Base-by-base conservation (phyloP, 2,329 filamentous ascomycete species). In the Orbilia quercus region DNA sequence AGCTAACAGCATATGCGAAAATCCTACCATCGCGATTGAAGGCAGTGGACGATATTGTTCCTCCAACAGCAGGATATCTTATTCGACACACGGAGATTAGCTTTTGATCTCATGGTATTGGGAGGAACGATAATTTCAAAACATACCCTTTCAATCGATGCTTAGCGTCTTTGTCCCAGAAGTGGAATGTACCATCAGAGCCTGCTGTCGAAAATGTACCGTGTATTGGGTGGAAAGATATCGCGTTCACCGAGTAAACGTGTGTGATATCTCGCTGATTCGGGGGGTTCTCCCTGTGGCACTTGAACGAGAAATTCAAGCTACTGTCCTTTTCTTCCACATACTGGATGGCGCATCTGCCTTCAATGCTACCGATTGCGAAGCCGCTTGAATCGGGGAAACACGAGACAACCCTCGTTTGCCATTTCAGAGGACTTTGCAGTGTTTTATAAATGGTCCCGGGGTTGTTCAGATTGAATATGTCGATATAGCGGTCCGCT, bases 161-260 rank as follows among this genome's bases (percentile, higher is more conserved):
- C 82, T 95, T 95, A 71, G 91, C 91, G 78, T 94, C 90, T 83
- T 93, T 93, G 79, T 99, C 95, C 91, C 91, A 95, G 85, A 94
- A 95, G 83, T 95, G 91, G 84, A 98, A 99, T 0, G 95, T 97
- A 62, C 95, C 95, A 81, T 99, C 95, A 34, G 89, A 91, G 63
- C 95, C 95, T 51, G 95, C 92, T 1, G 95, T 99, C 82, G 91
- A 96, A 84, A 99, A 99, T n/a, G 95, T 99, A 79, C 95, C 95
- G 81, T 97, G 93, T 11, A 91, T 85, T 0, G 95, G 95, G 82
- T 99, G 95, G 88, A 98, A 98, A 22, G 91, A 96, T 81, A 99
- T 99, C 77, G 92, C 90, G 83, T 99, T 99, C 79, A 99, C 92
- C 1, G 92, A 89, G 84, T 93, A 95, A 78, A 98, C 95, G 79